Conservation (phyloP, 1,284 basidiomycete species). For the Termitomyces sp. region DNA sequence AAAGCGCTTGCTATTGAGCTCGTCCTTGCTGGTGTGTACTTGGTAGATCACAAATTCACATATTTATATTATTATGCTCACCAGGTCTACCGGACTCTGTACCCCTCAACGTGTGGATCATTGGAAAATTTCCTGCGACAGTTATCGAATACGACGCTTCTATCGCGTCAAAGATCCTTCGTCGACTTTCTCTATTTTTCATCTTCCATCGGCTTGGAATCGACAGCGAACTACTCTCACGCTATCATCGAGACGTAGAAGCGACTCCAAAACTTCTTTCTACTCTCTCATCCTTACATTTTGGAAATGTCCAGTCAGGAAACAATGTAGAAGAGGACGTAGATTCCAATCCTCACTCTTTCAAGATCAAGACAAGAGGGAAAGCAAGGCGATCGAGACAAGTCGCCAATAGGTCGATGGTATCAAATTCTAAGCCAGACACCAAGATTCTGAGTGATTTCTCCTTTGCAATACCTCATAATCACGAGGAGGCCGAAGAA, state of each 20-base stretch:
- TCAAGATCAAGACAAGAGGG: conserved; percentile 2
- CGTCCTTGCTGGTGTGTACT: conserved; percentile 21
- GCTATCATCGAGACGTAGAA: conserved; percentile 6
- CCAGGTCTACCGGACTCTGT: conserved; percentile 12
- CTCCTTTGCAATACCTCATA: conserved; percentile 1
- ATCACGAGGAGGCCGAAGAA: conserved; percentile 3
- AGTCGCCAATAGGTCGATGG: not conserved
- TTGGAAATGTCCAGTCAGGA: not conserved
- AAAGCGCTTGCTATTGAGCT: conserved; percentile 20
- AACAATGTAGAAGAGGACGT: not conserved
- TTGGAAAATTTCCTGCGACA: conserved; percentile 19
- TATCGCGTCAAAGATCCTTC: conserved; percentile 18
- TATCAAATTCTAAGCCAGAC: not conserved
- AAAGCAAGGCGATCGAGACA: not conserved
- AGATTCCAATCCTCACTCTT: not conserved
- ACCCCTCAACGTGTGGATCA: conserved; percentile 12
- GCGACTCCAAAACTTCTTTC: conserved; percentile 10
- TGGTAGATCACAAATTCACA: not conserved
- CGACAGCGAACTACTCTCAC: not conserved
- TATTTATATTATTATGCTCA: not conserved
- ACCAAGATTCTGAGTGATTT: conserved; percentile 6
- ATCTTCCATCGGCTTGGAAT: conserved; percentile 14
- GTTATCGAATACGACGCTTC: conserved; percentile 17
- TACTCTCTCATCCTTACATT: conserved; percentile 1
- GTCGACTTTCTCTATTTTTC: conserved; percentile 21